These are phyloP conservation scores for Fusarium sp. DNA, from an alignment of 2,329 filamentous ascomycete genomes.

Conservation along the genomic window DNA sequence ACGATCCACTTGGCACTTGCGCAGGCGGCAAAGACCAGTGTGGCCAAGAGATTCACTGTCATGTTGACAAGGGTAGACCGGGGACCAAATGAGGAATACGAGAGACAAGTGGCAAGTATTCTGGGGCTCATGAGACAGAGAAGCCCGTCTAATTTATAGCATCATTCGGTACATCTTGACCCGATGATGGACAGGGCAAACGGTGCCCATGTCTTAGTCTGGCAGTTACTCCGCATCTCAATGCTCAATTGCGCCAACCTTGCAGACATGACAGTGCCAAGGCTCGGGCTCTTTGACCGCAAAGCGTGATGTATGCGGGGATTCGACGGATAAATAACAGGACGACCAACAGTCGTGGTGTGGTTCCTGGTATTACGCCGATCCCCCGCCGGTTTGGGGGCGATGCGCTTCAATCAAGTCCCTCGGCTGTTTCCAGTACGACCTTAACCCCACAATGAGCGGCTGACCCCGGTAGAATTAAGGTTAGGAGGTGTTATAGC, in stretches of 20 bases:
- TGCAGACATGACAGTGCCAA: neutral
- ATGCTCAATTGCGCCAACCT: neutral
- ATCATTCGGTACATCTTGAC: slow-evolving; percentile 18
- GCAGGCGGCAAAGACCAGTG: slow-evolving; percentile 26
- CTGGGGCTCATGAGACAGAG: neutral
- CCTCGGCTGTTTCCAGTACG: neutral
- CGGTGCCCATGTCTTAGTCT: slow-evolving; percentile 1
- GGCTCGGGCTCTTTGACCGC: neutral
- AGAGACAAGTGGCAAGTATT: neutral
- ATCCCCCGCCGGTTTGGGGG: slow-evolving; percentile 32
- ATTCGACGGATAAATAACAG: slow-evolving; percentile 18
- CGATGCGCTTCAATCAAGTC: slow-evolving; percentile 36
- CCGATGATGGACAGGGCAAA: slow-evolving; percentile 8
- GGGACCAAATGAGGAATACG: neutral
- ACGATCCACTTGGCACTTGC: slow-evolving; percentile 63
- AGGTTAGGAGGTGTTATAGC: neutral
- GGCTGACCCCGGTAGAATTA: neutral
- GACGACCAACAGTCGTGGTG: neutral
- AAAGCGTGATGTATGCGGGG: neutral
- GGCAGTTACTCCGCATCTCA: slow-evolving; percentile 5
- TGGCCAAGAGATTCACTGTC: slow-evolving; percentile 2
- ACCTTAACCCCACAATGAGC: neutral
- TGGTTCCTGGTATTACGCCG: slow-evolving; percentile 16
- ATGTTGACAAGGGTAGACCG: neutral
- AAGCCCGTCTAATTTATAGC: slow-evolving; percentile 11